Evolutionary conservation across 345 rosid species (phyloP).

Genomic region (Aquilaria malaccensis): DNA sequence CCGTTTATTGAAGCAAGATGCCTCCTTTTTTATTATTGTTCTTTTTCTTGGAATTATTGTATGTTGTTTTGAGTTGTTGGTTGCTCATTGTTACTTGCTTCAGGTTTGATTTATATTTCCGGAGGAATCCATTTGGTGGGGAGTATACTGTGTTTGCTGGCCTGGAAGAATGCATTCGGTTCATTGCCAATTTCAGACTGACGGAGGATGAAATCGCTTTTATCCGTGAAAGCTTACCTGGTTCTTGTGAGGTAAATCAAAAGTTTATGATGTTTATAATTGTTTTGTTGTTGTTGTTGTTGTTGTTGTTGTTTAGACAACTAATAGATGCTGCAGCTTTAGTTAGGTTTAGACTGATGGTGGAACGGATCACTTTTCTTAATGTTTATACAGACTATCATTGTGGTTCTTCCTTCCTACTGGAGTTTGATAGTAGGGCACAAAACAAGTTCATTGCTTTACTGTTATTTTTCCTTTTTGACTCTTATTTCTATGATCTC

Average conservation of each 20-base stretch:
- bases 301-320: background rate
- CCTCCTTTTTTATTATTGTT: background rate
- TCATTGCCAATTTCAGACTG: conserved; percentile 81
- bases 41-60: too few relatives aligned
- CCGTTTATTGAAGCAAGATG: background rate
- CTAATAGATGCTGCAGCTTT: too few relatives aligned
- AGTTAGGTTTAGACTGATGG: too few relatives aligned
- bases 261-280: background rate
- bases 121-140: conserved; percentile 95
- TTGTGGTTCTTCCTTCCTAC: too few relatives aligned
- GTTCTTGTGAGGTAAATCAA: conserved; percentile 63
- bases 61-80: background rate
- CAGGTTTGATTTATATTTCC: conserved; percentile 93
- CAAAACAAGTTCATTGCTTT: too few relatives aligned
- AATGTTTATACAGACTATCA: too few relatives aligned
- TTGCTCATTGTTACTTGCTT: conserved; percentile 5
- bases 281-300: background rate
- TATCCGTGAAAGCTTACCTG: conserved; percentile 52
- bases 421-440: too few relatives aligned
- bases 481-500: too few relatives aligned
- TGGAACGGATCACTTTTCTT: too few relatives aligned
- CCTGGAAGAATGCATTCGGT: conserved; percentile 85
- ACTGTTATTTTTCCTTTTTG: too few relatives aligned
- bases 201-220: conserved; percentile 66
- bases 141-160: conserved; percentile 95